These are phyloP conservation scores for Setaria italica DNA, from an alignment of 202 grass and related monocot species.

Conservation along the genomic window DNA sequence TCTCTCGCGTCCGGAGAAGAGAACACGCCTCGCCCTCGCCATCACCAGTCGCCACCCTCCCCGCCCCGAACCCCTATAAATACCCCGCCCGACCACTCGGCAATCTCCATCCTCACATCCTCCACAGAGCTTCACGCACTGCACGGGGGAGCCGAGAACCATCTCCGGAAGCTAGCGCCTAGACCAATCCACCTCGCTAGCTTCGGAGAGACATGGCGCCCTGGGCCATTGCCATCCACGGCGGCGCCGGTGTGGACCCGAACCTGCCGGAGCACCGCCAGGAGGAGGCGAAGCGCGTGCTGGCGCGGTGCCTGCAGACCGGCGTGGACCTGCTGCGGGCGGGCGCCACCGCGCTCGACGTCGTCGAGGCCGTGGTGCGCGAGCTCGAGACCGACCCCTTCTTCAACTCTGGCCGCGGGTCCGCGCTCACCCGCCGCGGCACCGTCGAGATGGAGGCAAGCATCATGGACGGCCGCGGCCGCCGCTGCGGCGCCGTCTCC, in stretches of 20 bases:
- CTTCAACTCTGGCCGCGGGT: slow-evolving; percentile 87
- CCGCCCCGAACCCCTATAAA: slow-evolving; percentile 57
- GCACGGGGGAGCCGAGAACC: background rate
- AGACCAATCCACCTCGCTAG: background rate
- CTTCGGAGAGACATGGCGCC: slow-evolving; percentile 48
- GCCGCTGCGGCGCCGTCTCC: slow-evolving; percentile 88
- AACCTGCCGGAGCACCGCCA: slow-evolving; percentile 69
- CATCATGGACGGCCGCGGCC: slow-evolving; percentile 87
- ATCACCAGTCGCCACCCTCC: background rate
- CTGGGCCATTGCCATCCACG: slow-evolving; percentile 92
- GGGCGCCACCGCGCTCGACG: slow-evolving; percentile 53
- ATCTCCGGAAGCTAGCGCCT: background rate
- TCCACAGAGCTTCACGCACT: background rate
- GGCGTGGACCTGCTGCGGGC: slow-evolving; percentile 59
- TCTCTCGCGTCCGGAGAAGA: slow-evolving; percentile 5
- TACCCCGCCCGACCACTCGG: background rate
- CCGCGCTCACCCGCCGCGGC: slow-evolving; percentile 80
- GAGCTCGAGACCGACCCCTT: slow-evolving; percentile 85
- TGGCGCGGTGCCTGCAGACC: slow-evolving; percentile 71
- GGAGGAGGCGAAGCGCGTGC: slow-evolving; percentile 79
- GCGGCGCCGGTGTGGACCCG: slow-evolving; percentile 88
- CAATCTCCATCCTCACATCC: slow-evolving; percentile 5
- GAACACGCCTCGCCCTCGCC: background rate
- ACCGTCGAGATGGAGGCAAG: slow-evolving; percentile 99
- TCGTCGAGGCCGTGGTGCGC: slow-evolving; percentile 82